Base-by-base conservation (phyloP, 2,329 filamentous ascomycete genomes). In the Fusarium cyanostomum region DNA sequence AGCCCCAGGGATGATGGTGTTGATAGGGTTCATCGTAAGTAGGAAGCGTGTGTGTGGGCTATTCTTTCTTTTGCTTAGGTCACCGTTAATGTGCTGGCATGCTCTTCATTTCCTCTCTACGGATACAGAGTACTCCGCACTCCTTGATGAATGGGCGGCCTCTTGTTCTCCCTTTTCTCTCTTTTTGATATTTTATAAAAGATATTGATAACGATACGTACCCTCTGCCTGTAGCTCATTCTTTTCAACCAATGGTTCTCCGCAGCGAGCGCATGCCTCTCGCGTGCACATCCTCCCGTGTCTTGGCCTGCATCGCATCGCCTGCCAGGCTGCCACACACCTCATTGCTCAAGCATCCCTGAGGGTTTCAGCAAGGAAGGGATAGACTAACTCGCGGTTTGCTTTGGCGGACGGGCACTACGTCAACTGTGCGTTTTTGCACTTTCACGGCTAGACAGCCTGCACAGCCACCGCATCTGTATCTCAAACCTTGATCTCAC, bases 221-320 rank as follows among this genome's bases (percentile, higher is more conserved):
- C 28, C 43, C 58, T 57, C 58, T 62, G 46, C 42, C 18, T 39
- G 30, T 37, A 28, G 35, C 28, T 49, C 34, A 52, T 51, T 26
- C 26, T 42, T 16, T 27, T 16, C 35, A 55, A 31, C 67, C 67
- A 70, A 70, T 70, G 49, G 30, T 35, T 61, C 49, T 42, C 52
- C 60, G 52, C 56, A 46, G 42, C 57, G 56, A 48, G 58, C 53
- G 51, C 67, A 70, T 70, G 65, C 59, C 60, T 57, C 54, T 58
- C 43, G 60, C 56, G 65, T 56, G 49, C 51, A 42, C 56, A 67
- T 68, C 66, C 53, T 62, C 55, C 50, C 64, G 54, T 49, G 58
- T 51, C 67, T 70, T 70, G 67, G 64, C 67, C 48, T 70, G 64
- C 67, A 69, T 57, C 39, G 30, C 50, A 45, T 44, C 39, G 15